phyloP scores from a whole-genome alignment of 345 rosid genomes.

The Populus nigra region DNA sequence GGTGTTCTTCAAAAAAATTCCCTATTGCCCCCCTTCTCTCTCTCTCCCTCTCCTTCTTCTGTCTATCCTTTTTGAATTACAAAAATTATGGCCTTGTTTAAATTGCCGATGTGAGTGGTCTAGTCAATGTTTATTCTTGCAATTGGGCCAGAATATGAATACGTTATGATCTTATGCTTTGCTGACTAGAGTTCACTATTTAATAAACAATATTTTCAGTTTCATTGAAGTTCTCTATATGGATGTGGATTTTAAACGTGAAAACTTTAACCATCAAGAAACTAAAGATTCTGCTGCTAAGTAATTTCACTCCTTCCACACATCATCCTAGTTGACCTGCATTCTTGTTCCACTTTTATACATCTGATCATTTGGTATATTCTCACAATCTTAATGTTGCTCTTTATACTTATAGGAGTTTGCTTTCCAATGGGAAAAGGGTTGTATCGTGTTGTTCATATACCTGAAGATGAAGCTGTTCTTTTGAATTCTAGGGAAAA shows the following conservation, averaged over 20 bases:
- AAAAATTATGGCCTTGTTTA: not conserved
- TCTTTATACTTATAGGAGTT: constrained; percentile 53
- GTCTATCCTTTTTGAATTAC: not conserved
- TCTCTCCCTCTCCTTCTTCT: not conserved
- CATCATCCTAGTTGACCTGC: not conserved
- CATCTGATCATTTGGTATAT: not conserved
- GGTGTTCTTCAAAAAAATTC: not conserved
- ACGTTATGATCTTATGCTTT: not conserved
- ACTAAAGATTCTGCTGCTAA: not conserved
- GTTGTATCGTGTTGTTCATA: constrained; percentile 86
- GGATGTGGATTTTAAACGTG: not conserved
- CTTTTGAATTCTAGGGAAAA: constrained; percentile 98
- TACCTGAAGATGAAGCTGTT: constrained; percentile 97
- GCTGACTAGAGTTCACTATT: not conserved
- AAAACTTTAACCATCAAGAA: not conserved
- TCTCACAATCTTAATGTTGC: not conserved
- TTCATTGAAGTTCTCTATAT: not conserved
- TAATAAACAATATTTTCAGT: not conserved
- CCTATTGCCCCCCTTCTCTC: not conserved
- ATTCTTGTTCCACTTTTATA: not conserved
- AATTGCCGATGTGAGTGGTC: not conserved
- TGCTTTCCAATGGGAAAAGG: constrained; percentile 99
- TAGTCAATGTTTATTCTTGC: constrained; percentile 1
- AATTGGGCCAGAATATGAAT: not conserved
- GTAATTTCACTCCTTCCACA: not conserved